A percentile compares a stretch with the other conserved stretches of the same genome.
phyloP scores from a whole-genome alignment of 2,329 filamentous ascomycete genomes.

The Coleophoma cylindrospora region DNA sequence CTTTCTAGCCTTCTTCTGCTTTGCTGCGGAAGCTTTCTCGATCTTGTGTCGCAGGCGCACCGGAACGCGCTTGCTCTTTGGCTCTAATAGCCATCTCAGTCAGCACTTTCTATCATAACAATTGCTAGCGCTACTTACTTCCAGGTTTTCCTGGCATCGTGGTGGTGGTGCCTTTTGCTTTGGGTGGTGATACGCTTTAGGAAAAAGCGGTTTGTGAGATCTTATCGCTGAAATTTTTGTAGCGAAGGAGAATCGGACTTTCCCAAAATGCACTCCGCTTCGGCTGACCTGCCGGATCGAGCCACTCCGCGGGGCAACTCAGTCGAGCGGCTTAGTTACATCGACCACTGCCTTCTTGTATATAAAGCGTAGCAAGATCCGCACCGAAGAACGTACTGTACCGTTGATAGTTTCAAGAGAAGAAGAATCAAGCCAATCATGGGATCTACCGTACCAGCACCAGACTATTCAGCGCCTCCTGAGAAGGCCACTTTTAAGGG shows the following conservation, averaged over 20 bases:
- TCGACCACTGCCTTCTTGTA: neutral
- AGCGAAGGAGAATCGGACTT: neutral
- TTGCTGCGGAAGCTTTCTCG: slow-evolving; percentile 82
- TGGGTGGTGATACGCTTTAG: neutral
- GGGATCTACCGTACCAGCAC: neutral
- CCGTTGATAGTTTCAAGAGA: neutral
- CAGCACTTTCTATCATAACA: slow-evolving; percentile 10
- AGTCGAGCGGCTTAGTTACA: neutral
- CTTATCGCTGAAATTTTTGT: slow-evolving; percentile 2
- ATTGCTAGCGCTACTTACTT: slow-evolving; percentile 17
- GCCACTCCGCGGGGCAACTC: neutral
- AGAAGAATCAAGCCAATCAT: neutral
- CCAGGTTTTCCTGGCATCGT: slow-evolving; percentile 15
- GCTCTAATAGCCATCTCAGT: slow-evolving; percentile 53
- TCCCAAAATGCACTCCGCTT: neutral
- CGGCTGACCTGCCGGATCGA: neutral
- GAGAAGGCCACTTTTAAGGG: neutral
- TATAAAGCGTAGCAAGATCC: too few relatives aligned
- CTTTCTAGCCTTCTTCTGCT: slow-evolving; percentile 88
- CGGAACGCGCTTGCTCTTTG: slow-evolving; percentile 87
- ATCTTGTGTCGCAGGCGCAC: slow-evolving; percentile 94
- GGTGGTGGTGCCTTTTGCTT: slow-evolving; percentile 3
- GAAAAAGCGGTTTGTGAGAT: neutral
- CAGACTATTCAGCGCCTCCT: slow-evolving; percentile 1
- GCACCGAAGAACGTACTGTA: too few relatives aligned